phyloP scores from a whole-genome alignment of 1,284 basidiomycete genomes.

The Marasmius tenuissimus region DNA sequence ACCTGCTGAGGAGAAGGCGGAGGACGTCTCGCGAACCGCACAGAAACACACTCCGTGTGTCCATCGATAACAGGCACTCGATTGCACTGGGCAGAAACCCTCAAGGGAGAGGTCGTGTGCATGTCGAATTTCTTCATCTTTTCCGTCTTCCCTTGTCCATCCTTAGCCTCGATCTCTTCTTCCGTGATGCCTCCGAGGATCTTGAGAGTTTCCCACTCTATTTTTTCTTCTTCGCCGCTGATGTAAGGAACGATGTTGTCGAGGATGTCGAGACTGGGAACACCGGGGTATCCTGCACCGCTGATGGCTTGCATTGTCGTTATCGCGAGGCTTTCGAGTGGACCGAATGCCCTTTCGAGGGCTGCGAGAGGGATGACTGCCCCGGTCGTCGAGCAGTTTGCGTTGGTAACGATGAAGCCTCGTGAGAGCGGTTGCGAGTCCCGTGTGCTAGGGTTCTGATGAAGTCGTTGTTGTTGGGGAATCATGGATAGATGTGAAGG shows the following conservation, averaged over 20 bases:
- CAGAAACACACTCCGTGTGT: slow-evolving; percentile 85
- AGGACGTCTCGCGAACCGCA: slow-evolving; percentile 81
- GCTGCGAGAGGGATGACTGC: slow-evolving; percentile 92
- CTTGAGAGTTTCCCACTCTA: slow-evolving; percentile 98
- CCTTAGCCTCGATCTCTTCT: slow-evolving; percentile 42
- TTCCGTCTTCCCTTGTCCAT: slow-evolving; percentile 3
- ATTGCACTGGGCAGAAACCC: slow-evolving; percentile 89
- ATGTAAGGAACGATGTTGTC: slow-evolving; percentile 98
- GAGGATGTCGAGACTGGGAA: slow-evolving; percentile 88
- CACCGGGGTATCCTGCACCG: slow-evolving; percentile 95
- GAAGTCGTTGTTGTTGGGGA: slow-evolving; percentile 74
- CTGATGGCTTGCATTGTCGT: slow-evolving; percentile 99
- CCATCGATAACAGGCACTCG: slow-evolving; percentile 94
- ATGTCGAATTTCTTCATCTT: slow-evolving; percentile 73
- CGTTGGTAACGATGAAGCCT: slow-evolving; percentile 98
- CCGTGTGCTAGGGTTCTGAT: slow-evolving; percentile 52
- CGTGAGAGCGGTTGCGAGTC: slow-evolving; percentile 48
- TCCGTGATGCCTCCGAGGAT: slow-evolving; percentile 84
- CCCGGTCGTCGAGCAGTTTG: slow-evolving; percentile 97
- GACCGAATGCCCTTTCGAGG: slow-evolving; percentile 91
- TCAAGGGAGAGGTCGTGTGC: slow-evolving; percentile 78
- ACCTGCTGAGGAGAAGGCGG: slow-evolving; percentile 89
- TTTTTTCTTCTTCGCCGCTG: slow-evolving; percentile 96
- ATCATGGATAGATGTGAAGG: slow-evolving; percentile 85
- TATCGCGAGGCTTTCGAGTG: slow-evolving; percentile 86